These are phyloP conservation scores for Phaeosphaeria sp. DNA, from an alignment of 2,329 filamentous ascomycete species.

Conservation along the genomic window DNA sequence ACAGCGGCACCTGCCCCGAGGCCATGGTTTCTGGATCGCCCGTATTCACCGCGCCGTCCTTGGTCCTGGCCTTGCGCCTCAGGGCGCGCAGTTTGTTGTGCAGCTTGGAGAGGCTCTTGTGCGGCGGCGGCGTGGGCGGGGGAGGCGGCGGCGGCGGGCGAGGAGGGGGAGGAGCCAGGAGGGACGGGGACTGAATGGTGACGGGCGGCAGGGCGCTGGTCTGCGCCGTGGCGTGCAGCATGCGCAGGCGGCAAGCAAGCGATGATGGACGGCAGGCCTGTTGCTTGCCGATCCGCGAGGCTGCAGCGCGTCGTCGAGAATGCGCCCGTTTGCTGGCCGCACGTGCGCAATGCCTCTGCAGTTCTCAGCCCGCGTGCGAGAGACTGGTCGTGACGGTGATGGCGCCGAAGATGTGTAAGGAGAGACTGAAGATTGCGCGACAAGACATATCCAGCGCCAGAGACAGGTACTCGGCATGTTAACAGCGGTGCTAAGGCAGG, in stretches of 20 bases:
- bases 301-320: not conserved
- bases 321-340: not conserved
- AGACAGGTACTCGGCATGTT: not conserved
- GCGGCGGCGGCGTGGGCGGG: constrained; percentile 12
- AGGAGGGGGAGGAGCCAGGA: constrained; percentile 23
- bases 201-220: constrained; percentile 4
- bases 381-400: too few species aligned
- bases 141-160: constrained; percentile 24
- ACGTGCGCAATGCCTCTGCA: not conserved
- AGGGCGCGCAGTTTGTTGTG: constrained; percentile 47
- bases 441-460: not conserved
- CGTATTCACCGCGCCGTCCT: constrained; percentile 32
- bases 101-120: constrained; percentile 39
- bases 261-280: not conserved
- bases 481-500: not conserved
- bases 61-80: constrained; percentile 48
- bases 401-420: not conserved
- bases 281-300: not conserved
- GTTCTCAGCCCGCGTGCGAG: not conserved
- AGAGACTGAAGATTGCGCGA: not conserved
- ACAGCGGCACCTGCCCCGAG: constrained; percentile 37
- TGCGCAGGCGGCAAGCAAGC: not conserved
- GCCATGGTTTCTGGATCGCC: constrained; percentile 29
- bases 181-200: constrained; percentile 30
- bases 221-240: not conserved